These are phyloP conservation scores for Termitomyces sp. DNA, from an alignment of 768 basidiomycete species.

Conservation along the genomic window DNA sequence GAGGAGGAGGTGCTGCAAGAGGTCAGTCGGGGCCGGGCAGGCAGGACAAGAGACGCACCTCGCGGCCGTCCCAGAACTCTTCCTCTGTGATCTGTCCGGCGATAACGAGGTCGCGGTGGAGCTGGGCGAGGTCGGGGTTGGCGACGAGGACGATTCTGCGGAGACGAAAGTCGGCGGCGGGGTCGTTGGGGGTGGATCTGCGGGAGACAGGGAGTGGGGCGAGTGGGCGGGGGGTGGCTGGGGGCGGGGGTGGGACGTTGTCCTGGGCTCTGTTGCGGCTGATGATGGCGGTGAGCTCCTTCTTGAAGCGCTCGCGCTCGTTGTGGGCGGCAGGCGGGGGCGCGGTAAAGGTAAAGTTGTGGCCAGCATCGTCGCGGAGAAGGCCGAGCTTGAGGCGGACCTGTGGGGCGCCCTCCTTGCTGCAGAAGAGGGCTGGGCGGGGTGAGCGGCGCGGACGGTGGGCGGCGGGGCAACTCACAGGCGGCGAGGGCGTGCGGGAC, in stretches of 20 bases:
- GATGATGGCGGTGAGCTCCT: conserved; percentile 71
- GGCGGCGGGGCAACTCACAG: conserved; percentile 39
- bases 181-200: conserved; percentile 51
- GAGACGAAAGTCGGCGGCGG: conserved; percentile 63
- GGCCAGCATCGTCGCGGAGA: conserved; percentile 61
- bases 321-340: conserved; percentile 54
- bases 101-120: conserved; percentile 89
- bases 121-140: conserved; percentile 68
- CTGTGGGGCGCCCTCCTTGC: conserved; percentile 77
- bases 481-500: conserved; percentile 54
- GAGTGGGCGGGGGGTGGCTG: conserved; percentile 32
- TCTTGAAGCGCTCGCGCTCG: conserved; percentile 83
- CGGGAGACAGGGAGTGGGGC: conserved; percentile 57
- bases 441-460: conserved; percentile 10
- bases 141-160: conserved; percentile 75
- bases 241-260: conserved; percentile 19
- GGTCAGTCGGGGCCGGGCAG: conserved; percentile 12
- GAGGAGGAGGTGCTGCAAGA: conserved; percentile 61
- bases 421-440: conserved; percentile 70
- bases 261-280: conserved; percentile 55
- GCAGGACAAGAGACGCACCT: conserved; percentile 43
- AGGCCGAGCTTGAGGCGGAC: conserved; percentile 74
- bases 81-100: conserved; percentile 80
- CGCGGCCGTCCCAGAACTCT: conserved; percentile 97
- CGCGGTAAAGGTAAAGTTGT: conserved; percentile 79